Evolutionary conservation across 805 yeast genomes (phyloP).

Genomic region (Yarrowia deformans): DNA sequence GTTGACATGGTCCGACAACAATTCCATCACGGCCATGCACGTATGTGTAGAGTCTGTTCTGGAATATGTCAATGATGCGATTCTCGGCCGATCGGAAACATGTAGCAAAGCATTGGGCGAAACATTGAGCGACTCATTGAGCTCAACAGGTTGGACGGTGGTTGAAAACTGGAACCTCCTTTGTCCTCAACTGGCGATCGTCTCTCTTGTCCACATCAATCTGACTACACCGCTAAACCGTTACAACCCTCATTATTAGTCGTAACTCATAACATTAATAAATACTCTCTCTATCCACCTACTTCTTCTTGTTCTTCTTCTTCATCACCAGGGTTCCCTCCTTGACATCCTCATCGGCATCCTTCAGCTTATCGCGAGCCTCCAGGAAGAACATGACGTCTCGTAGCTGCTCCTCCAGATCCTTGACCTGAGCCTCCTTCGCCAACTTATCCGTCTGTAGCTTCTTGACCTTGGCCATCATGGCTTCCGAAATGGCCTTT

Average conservation of each 20-base stretch:
- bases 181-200: too few species aligned
- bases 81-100: too few species aligned
- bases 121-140: too few species aligned
- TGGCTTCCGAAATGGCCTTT: slow-evolving; percentile 54
- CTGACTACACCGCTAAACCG: neutral
- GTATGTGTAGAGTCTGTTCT: too few species aligned
- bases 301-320: slow-evolving; percentile 22
- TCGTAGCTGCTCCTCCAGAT: slow-evolving; percentile 51
- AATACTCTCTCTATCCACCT: neutral
- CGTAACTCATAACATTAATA: neutral
- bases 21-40: too few species aligned
- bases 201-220: too few species aligned
- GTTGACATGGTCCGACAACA: too few species aligned
- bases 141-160: too few species aligned
- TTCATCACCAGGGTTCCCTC: slow-evolving; percentile 59
- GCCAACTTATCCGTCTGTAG: slow-evolving; percentile 47
- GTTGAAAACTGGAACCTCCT: too few species aligned
- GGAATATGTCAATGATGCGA: too few species aligned
- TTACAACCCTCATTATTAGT: neutral
- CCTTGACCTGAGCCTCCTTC: slow-evolving; percentile 42
- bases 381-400: slow-evolving; percentile 85
- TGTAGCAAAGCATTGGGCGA: too few species aligned
- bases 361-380: slow-evolving; percentile 72
- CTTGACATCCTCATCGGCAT: slow-evolving; percentile 72
- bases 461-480: slow-evolving; percentile 54